Conservation (phyloP, 164 flowering plant species). For the Euptelea pleiosperma region DNA sequence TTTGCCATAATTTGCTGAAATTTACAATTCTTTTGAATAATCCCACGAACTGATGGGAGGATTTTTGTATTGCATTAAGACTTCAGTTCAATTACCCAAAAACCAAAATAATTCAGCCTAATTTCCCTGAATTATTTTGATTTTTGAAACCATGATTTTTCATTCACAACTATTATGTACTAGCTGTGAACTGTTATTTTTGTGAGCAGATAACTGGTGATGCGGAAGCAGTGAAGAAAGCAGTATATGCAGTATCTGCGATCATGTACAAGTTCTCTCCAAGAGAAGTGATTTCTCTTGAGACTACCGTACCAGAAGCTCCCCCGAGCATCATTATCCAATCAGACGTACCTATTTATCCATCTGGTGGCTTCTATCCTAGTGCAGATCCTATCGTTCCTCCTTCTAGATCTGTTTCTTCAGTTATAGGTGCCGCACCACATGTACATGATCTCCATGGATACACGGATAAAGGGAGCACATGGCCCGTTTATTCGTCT, state of each 20-base stretch:
- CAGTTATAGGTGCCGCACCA: conserved; percentile 46
- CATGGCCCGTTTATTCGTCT: conserved; percentile 74
- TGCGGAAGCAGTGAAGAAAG: conserved; percentile 70
- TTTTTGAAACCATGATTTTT: no score
- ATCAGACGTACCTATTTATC: conserved; percentile 77
- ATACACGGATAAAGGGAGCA: conserved; percentile 58
- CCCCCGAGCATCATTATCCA: conserved; percentile 88
- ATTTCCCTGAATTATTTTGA: no score
- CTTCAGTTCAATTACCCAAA: no score
- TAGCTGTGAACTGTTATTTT: not conserved
- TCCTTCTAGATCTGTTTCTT: conserved; percentile 55
- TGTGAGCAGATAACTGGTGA: conserved; percentile 70
- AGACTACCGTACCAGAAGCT: conserved; percentile 55
- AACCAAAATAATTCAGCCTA: no score
- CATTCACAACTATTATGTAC: not conserved
- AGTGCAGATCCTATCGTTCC: conserved; percentile 53
- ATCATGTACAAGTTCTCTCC: conserved; percentile 89
- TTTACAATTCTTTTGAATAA: no score
- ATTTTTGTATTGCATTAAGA: no score
- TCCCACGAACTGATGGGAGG: no score
- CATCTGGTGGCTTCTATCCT: conserved; percentile 67
- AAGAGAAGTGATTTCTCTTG: conserved; percentile 82
- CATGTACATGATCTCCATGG: conserved; percentile 58
- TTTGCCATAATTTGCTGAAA: no score
- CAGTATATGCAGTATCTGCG: conserved; percentile 79